Evolutionary conservation across 371 early-diverging fungal species (phyloP).

Genomic region (Umbelopsis sp.): DNA sequence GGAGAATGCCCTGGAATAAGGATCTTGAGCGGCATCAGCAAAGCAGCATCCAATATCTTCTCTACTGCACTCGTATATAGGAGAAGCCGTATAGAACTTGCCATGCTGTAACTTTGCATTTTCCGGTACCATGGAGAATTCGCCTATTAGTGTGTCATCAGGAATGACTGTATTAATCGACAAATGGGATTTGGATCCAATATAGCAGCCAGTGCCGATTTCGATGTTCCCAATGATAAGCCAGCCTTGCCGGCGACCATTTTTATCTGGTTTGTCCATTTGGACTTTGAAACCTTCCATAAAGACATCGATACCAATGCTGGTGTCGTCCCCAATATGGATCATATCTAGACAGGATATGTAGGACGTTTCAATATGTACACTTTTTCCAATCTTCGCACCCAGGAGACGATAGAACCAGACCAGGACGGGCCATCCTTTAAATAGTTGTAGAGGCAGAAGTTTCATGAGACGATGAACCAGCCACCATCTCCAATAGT

Average conservation of each 20-base stretch:
- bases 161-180: background rate
- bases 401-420: conserved; percentile 2
- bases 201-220: background rate
- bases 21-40: background rate
- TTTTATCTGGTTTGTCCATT: background rate
- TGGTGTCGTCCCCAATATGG: background rate
- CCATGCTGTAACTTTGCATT: background rate
- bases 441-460: background rate
- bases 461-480: background rate
- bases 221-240: background rate
- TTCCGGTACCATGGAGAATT: conserved; percentile 13
- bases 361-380: background rate
- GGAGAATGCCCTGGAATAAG: background rate
- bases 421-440: background rate
- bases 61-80: background rate
- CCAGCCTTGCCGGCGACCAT: background rate
- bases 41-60: background rate
- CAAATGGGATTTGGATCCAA: background rate
- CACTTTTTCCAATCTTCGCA: background rate
- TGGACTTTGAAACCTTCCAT: background rate
- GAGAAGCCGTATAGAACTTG: background rate
- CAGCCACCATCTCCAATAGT: conserved; percentile 16
- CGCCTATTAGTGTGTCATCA: background rate
- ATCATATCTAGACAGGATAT: conserved; percentile 3
- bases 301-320: conserved; percentile 1